These are phyloP conservation scores for Ceratocystis diversiconidia DNA, from an alignment of 2,329 filamentous ascomycete genomes.

Conservation along the genomic window DNA sequence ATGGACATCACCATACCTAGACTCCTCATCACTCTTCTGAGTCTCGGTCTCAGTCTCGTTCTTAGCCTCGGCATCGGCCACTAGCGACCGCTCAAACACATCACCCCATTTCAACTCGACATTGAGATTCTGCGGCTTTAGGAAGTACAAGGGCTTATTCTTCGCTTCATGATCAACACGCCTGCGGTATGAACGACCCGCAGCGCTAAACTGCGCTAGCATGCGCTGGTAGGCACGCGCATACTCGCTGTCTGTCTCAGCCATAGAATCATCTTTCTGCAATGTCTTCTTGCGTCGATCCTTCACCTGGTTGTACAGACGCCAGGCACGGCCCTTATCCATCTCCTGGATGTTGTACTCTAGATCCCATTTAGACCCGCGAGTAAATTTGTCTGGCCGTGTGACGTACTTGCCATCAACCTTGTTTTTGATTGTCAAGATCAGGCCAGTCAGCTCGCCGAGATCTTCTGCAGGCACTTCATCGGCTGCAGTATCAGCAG, in stretches of 20 bases:
- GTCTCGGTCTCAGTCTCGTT: neutral
- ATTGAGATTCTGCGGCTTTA: slow-evolving; percentile 27
- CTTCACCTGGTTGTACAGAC: slow-evolving; percentile 43
- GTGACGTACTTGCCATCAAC: slow-evolving; percentile 51
- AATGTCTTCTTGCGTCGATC: slow-evolving; percentile 38
- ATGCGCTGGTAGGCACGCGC: slow-evolving; percentile 33
- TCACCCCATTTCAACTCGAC: slow-evolving; percentile 25
- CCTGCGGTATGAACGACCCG: slow-evolving; percentile 46
- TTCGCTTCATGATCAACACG: slow-evolving; percentile 39
- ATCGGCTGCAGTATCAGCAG: neutral
- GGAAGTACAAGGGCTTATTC: slow-evolving; percentile 32
- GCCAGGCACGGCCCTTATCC: slow-evolving; percentile 28
- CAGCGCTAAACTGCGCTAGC: slow-evolving; percentile 33
- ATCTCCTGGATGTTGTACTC: slow-evolving; percentile 64
- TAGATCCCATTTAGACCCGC: slow-evolving; percentile 48
- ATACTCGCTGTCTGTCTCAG: slow-evolving; percentile 28
- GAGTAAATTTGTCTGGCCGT: slow-evolving; percentile 40
- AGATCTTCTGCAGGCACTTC: slow-evolving; percentile 9
- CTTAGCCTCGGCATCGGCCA: neutral
- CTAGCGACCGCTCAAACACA: slow-evolving; percentile 23
- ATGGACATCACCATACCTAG: neutral
- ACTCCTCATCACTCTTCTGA: neutral
- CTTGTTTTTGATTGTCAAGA: slow-evolving; percentile 56
- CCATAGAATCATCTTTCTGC: slow-evolving; percentile 18
- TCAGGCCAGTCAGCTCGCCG: slow-evolving; percentile 48